A percentile compares a stretch with the other conserved stretches of the same genome.
These are phyloP conservation scores for Diaporthe vexans DNA, from an alignment of 2,329 filamentous ascomycete genomes.

Conservation along the genomic window DNA sequence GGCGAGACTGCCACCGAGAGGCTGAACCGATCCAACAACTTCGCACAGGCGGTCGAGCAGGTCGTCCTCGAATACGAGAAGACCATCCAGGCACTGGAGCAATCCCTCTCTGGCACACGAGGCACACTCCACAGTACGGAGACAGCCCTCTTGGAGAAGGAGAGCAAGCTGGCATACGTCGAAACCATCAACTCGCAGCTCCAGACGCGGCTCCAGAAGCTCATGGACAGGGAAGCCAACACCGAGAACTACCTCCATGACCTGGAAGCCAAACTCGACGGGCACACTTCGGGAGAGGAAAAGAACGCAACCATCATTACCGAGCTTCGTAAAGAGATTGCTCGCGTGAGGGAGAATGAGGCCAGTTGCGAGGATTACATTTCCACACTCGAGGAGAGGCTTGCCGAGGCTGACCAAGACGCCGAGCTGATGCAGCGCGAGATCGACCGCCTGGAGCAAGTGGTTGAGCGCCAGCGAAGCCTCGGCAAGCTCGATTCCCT, in stretches of 20 bases:
- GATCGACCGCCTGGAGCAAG: conserved; percentile 92
- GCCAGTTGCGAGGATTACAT: conserved; percentile 95
- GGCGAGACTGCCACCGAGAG: conserved; percentile 88
- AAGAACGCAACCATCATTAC: conserved; percentile 88
- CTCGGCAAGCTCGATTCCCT: conserved; percentile 95
- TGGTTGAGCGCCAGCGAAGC: conserved; percentile 94
- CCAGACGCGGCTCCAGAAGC: conserved; percentile 89
- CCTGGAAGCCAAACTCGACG: conserved; percentile 90
- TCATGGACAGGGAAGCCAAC: conserved; percentile 90
- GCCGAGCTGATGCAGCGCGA: conserved; percentile 97
- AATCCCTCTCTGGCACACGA: conserved; percentile 90
- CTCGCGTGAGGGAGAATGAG: conserved; percentile 90
- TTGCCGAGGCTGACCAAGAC: conserved; percentile 96
- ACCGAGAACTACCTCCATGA: conserved; percentile 95
- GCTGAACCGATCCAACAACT: conserved; percentile 93
- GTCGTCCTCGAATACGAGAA: conserved; percentile 98
- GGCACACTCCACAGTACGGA: conserved; percentile 87
- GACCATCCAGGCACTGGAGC: conserved; percentile 94
- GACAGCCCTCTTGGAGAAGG: conserved; percentile 88
- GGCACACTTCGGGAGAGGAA: conserved; percentile 91
- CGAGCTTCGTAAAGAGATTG: conserved; percentile 92
- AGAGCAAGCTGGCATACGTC: conserved; percentile 92
- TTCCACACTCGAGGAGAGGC: conserved; percentile 92
- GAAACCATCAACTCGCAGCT: conserved; percentile 94
- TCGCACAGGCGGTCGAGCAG: conserved; percentile 95